Conservation (phyloP, 441 rosid genomes). For the Viola pubescens region DNA sequence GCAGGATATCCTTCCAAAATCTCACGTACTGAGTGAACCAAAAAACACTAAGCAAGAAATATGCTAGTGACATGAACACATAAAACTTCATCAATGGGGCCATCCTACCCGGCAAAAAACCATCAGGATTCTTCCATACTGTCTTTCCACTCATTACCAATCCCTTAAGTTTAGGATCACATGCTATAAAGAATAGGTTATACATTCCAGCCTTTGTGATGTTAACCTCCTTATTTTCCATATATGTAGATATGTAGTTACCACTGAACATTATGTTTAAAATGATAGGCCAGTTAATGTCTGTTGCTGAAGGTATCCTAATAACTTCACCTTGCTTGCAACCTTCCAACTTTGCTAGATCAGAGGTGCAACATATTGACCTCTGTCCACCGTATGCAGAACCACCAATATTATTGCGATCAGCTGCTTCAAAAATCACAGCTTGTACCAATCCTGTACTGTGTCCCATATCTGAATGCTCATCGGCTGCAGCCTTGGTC, state of each 20-base stretch:
- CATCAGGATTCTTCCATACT: constrained; percentile 83
- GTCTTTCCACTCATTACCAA: constrained; percentile 83
- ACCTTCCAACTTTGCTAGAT: constrained; percentile 88
- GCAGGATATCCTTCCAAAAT: constrained; percentile 76
- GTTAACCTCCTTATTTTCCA: constrained; percentile 38
- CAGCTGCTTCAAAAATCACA: constrained; percentile 85
- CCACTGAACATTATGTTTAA: constrained; percentile 54
- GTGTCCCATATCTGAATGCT: constrained; percentile 33
- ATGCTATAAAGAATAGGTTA: constrained; percentile 72
- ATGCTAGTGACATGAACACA: constrained; percentile 61
- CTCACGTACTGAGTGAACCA: constrained; percentile 82
- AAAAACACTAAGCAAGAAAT: constrained; percentile 49
- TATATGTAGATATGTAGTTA: constrained; percentile 30
- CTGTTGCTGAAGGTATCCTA: constrained; percentile 64
- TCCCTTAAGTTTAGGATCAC: constrained; percentile 78
- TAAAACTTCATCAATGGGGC: constrained; percentile 86
- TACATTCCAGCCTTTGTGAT: constrained; percentile 81
- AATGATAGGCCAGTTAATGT: constrained; percentile 73
- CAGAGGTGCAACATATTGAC: constrained; percentile 91
- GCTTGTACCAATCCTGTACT: constrained; percentile 61
- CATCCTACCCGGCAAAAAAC: constrained; percentile 95
- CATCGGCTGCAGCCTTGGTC: constrained; percentile 35
- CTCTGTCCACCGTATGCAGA: constrained; percentile 98
- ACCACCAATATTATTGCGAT: constrained; percentile 86
- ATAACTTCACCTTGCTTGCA: constrained; percentile 90